Base-by-base conservation (phyloP, 768 basidiomycete species). In the Podaxis mareebaensis region DNA sequence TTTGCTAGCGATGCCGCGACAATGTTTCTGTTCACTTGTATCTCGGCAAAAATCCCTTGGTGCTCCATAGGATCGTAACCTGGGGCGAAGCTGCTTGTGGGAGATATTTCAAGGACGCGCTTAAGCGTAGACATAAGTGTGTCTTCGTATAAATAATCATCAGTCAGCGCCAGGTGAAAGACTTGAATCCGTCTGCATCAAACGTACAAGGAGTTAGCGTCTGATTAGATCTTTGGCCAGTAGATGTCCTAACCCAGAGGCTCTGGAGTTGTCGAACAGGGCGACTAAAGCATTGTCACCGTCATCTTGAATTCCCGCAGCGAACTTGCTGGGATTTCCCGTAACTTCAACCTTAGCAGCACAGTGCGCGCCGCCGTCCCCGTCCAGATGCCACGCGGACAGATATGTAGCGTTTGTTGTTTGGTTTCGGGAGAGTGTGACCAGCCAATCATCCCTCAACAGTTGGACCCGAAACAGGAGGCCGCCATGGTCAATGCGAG, bases 401-500 rank as follows among this genome's bases (percentile, higher is more conserved):
- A 67, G 22, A 42, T 61, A 39, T 3, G 60, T 64, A 24, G 60
- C 24, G 30, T 24, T 30, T 52, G 15, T 44, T 8, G 24, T 49
- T 53, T 52, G 66, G 11, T 48, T 54, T 28, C 74, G 74, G 49
- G 73, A 74, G 40, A 81, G 73, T 17, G 77, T 78, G 13, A 84
- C 72, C 38, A 85, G 77, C 79, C 80, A 83, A 36, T 75, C 70
- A 17, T 78, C 76, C 17, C 80, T 78, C n/a, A 84, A 72, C 56
- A 83, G 72, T 57, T 79, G 78, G 71, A 83, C 78, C 56, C 77
- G 74, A 36, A 75, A 74, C 40, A 83, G 76, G 26, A 80, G 76
- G n/a, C 74, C 77, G n/a, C 75, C 73, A 58, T 76, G 70, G 7
- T 71, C 70, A 53, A 86, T 75, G 20, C 74, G 71, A 33, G 70